Base-by-base conservation (phyloP, 768 basidiomycete species). In the Tulasnella sp. region DNA sequence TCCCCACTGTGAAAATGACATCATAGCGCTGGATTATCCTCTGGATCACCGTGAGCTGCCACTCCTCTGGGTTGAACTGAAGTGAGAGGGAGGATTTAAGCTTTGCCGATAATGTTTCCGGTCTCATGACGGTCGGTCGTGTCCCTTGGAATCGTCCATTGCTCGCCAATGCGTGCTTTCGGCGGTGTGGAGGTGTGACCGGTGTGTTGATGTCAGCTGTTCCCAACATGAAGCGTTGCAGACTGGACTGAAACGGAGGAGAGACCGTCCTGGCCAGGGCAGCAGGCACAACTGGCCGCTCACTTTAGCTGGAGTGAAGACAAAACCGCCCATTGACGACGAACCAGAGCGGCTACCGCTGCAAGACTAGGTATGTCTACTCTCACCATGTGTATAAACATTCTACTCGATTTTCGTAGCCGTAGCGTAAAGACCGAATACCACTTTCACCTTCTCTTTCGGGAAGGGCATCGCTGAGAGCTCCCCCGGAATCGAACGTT, bases 191-290 rank as follows among this genome's bases (percentile, higher is more conserved):
- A 52, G 47, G 14, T 52, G 47, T 52, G n/a, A 29, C 12, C 32
- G 52, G 22, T 8, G 1, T 5, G 52, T 11, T 59, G 2, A n/a
- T 19, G 69, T 72, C 32, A 42, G 36, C 16, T 42, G 63, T 34
- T 76, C 75, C 67, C 16, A 74, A 75, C 65, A 74, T 75, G 73
- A 14, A 36, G 34, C 16, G 47, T 64, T 40, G 52, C 74, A 17
- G 74, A 66, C 22, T 75, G 75, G 75, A 70, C 70, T 17, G 70
- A 65, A 35, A 19, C 37, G 22, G 47, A 52, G 47, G 47, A 26
- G 47, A 52, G 3, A 17, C 7, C 36, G 19, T n/a, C 34, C 8
- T 68, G 34, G 34, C 39, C 11, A 19, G 44, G 26, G 29, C 39
- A 42, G 14, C 17, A 37, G 26, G 59, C 40, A 19, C 34, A 32